Evolutionary conservation across 306 rosid genomes (phyloP), one percentile per base, ranked within the genome.

Genomic region (Fragaria nilgerrensis): DNA sequence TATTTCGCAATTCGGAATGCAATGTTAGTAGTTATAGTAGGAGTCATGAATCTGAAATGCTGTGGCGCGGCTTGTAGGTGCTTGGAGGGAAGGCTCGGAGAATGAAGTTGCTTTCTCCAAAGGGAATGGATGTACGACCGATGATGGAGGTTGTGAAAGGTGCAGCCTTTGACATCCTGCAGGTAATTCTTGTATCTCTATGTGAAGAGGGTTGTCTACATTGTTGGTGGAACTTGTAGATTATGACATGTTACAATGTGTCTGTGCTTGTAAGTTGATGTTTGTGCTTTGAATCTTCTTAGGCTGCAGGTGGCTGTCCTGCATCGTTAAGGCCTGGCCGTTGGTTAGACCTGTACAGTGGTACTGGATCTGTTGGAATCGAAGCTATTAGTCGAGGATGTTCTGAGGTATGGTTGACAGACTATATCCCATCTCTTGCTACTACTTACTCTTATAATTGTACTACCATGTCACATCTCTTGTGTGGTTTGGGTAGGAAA

Each of bases 71-170:
- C 52, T 22, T 43, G 61, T 76, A 95, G 97, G 97, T 92, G 74
- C 88, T 95, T 81, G 99, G 97, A 72, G 99, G 99, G 77, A 90
- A 85, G 73, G 97, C 92, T 73, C 91, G 93, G 79, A 89, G 97
- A 85, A 93, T 65, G 79, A 95, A 91, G 86, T 80, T 95, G 82
- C 90, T 92, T 52, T 90, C 97, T 20, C 99, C 97, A 25, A 95
- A 90, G 83, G 95, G 99, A 64, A 88, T 91, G 97, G 97, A 95
- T 86, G 99, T 95, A 27, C 91, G 97, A n/a, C 97, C 97, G 7
- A 92, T 95, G 99, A 95, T 95, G 99, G 99, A 92, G 85, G 97
- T 92, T 61, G 99, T 91, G 73, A 95, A 95, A 87, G 97, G 97
- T 81, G 96, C 99, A 70, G 92, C 97, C 79, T 95, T 95, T 81